These are phyloP conservation scores for Basipetospora chlamydospora DNA, from an alignment of 2,329 filamentous ascomycete species.

Conservation along the genomic window DNA sequence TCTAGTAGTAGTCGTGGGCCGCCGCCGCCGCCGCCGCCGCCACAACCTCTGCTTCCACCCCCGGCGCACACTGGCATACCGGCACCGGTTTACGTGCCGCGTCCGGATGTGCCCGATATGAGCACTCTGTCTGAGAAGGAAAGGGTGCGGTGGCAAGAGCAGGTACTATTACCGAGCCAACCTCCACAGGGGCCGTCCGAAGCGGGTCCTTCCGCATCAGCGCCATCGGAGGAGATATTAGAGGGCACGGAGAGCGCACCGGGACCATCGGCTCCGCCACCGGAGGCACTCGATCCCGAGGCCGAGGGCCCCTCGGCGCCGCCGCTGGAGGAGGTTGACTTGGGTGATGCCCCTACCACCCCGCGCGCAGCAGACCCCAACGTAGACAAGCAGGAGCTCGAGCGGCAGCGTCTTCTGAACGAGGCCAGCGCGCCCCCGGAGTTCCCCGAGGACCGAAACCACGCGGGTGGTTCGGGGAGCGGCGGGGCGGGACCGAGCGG, in stretches of 20 bases:
- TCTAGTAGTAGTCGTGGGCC: too few species aligned
- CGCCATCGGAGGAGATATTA: conserved; percentile 29
- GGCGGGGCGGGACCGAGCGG: conserved; percentile 1
- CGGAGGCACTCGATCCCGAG: not conserved
- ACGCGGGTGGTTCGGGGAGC: conserved; percentile 19
- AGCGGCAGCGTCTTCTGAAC: conserved; percentile 47
- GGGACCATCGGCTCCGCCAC: conserved; percentile 5
- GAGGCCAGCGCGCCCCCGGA: conserved; percentile 50
- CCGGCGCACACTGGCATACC: conserved; percentile 10
- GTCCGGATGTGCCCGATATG: conserved; percentile 45
- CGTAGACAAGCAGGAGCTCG: conserved; percentile 72
- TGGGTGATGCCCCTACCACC: not conserved
- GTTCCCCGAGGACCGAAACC: conserved; percentile 40
- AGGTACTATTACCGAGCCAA: conserved; percentile 65
- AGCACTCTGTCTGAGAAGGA: conserved; percentile 67
- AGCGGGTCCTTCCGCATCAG: conserved; percentile 21
- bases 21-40: conserved; percentile 5
- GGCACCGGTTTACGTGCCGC: conserved; percentile 38
- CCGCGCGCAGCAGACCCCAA: conserved; percentile 9
- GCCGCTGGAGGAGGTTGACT: conserved; percentile 26
- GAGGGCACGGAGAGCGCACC: conserved; percentile 31
- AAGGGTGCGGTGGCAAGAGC: conserved; percentile 60
- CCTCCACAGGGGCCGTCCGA: conserved; percentile 33
- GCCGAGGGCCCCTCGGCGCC: conserved; percentile 24
- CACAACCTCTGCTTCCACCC: not conserved